Percentiles rank a stretch among this genome's conserved stretches.
Evolutionary conservation across 305 asterid species (phyloP).

Genomic region (Solanum hybrid): DNA sequence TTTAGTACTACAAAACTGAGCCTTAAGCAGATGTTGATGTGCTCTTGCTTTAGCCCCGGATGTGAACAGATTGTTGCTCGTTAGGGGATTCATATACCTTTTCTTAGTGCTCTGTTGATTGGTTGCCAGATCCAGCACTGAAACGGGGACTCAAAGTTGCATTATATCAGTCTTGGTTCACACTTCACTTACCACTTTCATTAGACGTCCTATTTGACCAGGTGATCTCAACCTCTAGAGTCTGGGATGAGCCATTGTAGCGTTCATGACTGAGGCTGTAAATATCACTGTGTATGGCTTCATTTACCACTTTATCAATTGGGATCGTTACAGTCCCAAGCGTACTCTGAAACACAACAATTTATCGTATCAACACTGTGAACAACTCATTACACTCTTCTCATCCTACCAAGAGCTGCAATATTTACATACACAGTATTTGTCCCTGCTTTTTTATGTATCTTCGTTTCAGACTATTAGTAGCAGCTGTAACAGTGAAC

Average conservation of each 20-base stretch:
- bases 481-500: not conserved
- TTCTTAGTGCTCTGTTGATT: not conserved
- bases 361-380: not conserved
- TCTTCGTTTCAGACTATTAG: not conserved
- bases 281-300: conserved; percentile 55
- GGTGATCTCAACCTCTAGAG: conserved; percentile 61
- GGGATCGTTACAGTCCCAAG: conserved; percentile 90
- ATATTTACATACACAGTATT: not conserved
- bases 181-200: conserved; percentile 14
- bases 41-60: not conserved
- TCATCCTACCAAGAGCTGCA: not conserved
- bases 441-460: not conserved
- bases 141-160: not conserved
- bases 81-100: not conserved
- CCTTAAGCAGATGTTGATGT: not conserved
- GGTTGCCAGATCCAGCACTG: not conserved
- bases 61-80: not conserved
- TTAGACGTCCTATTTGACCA: conserved; percentile 52
- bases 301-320: conserved; percentile 83
- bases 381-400: not conserved
- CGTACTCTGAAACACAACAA: conserved; percentile 45
- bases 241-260: conserved; percentile 40
- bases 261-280: conserved; percentile 46
- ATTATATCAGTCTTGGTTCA: not conserved
- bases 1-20: not conserved